A percentile compares a stretch with the other conserved stretches of the same genome.
These are phyloP conservation scores for Chalciporus sp. DNA, from an alignment of 1,284 basidiomycete genomes.

Conservation along the genomic window DNA sequence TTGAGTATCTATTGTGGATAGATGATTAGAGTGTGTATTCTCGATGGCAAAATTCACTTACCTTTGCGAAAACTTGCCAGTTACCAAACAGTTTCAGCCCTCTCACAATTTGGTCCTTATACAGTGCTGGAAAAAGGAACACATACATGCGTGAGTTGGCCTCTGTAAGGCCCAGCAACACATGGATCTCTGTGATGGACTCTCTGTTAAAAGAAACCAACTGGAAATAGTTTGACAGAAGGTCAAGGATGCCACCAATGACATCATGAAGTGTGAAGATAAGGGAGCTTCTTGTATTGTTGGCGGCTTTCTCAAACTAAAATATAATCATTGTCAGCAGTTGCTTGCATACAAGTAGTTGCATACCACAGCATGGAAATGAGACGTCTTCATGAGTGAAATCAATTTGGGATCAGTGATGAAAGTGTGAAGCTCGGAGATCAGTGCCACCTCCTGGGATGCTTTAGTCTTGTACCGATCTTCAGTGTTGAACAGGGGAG, in stretches of 20 bases:
- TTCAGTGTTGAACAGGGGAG: neutral
- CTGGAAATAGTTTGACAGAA: slow-evolving; percentile 3
- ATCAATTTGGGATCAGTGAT: neutral
- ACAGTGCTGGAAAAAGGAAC: slow-evolving; percentile 1
- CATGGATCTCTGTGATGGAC: neutral
- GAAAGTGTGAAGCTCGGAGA: slow-evolving; percentile 3
- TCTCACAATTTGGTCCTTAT: neutral
- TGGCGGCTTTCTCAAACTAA: neutral
- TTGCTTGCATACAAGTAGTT: neutral
- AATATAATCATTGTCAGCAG: neutral
- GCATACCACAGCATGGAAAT: neutral
- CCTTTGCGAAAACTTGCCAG: slow-evolving; percentile 6
- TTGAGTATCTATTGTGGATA: neutral
- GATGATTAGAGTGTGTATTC: too few relatives aligned
- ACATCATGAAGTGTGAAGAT: slow-evolving; percentile 2
- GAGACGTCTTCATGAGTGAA: neutral
- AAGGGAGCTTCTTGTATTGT: neutral
- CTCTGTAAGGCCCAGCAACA: neutral
- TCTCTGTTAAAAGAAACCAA: neutral
- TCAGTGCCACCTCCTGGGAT: neutral
- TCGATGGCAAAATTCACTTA: too few relatives aligned
- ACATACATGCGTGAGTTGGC: neutral
- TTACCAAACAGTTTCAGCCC: slow-evolving; percentile 6
- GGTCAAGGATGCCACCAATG: slow-evolving; percentile 2
- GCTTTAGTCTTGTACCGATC: slow-evolving; percentile 1